phyloP scores from a whole-genome alignment of 2,329 filamentous ascomycete species.

The Aureobasidium sp. region DNA sequence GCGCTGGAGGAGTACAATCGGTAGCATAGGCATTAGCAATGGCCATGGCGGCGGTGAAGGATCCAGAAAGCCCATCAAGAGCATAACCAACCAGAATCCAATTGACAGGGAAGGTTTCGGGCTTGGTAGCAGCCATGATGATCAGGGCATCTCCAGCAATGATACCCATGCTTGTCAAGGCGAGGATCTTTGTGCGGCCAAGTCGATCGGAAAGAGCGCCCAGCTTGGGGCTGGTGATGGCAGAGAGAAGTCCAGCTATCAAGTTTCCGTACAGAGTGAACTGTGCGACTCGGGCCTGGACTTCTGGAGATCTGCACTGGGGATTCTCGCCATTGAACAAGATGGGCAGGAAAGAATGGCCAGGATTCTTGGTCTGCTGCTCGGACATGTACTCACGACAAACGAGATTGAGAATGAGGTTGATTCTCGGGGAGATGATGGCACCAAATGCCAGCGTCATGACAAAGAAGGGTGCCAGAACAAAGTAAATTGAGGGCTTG shows the following conservation, averaged over 20 bases:
- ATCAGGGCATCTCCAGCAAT: constrained; percentile 68
- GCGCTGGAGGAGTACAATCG: constrained; percentile 76
- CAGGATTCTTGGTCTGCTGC: constrained; percentile 51
- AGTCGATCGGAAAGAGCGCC: constrained; percentile 82
- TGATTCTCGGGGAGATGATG: constrained; percentile 76
- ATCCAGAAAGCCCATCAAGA: constrained; percentile 78
- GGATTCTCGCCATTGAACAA: constrained; percentile 61
- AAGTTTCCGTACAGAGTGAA: constrained; percentile 74
- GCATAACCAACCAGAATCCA: constrained; percentile 71
- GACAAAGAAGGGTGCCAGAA: constrained; percentile 71
- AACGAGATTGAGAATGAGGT: constrained; percentile 75
- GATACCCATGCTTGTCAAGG: constrained; percentile 66
- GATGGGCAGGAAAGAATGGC: constrained; percentile 56
- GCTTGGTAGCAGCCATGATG: constrained; percentile 69
- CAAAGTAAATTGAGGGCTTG: constrained; percentile 68
- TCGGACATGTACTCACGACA: constrained; percentile 78
- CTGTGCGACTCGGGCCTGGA: constrained; percentile 68
- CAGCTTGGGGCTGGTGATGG: constrained; percentile 72
- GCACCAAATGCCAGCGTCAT: constrained; percentile 84
- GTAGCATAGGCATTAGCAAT: constrained; percentile 80
- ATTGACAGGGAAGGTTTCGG: constrained; percentile 65
- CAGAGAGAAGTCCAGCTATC: constrained; percentile 68
- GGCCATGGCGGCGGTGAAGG: constrained; percentile 76
- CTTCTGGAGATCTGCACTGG: constrained; percentile 72
- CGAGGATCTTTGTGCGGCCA: constrained; percentile 69